Conservation (phyloP, 352 stramenopile genomes). For the Globisporangium cylindrosporum region DNA sequence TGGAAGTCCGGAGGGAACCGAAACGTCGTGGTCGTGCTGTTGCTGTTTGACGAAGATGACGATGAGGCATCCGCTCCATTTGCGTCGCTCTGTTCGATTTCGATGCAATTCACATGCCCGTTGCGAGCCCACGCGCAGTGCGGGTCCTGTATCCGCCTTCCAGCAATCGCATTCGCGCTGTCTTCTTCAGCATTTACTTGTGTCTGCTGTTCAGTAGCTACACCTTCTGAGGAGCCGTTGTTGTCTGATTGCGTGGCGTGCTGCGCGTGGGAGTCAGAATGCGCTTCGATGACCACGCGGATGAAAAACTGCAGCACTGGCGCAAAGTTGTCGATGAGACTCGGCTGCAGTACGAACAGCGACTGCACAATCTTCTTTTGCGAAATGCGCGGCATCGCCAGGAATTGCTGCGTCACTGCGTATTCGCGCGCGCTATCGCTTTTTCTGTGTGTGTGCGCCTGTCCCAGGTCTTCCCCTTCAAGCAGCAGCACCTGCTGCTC, state of each 20-base stretch:
- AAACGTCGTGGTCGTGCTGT: conserved; percentile 21
- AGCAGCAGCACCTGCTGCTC: background rate
- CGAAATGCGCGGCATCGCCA: conserved; percentile 30
- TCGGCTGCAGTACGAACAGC: conserved; percentile 40
- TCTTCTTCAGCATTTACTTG: background rate
- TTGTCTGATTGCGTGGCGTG: background rate
- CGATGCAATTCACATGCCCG: conserved; percentile 31
- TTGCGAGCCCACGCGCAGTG: conserved; percentile 34
- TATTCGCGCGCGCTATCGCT: conserved; percentile 18
- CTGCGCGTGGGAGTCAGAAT: conserved; percentile 28
- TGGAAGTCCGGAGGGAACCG: conserved; percentile 38
- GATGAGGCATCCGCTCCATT: background rate
- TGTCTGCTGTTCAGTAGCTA: conserved; percentile 1
- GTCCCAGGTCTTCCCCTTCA: background rate
- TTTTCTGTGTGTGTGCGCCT: conserved; percentile 6
- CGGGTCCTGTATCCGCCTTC: conserved; percentile 7
- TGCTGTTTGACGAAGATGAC: background rate
- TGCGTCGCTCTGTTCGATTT: conserved; percentile 32
- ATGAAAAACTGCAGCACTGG: conserved; percentile 64
- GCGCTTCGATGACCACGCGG: conserved; percentile 54
- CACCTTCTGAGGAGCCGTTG: background rate
- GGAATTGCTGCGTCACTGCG: conserved; percentile 39
- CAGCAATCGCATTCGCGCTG: conserved; percentile 27
- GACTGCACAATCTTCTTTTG: conserved; percentile 44
- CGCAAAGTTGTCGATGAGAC: conserved; percentile 43